These are phyloP conservation scores for Calonectria fujianensis DNA, from an alignment of 2,329 filamentous ascomycete genomes.

Conservation along the genomic window DNA sequence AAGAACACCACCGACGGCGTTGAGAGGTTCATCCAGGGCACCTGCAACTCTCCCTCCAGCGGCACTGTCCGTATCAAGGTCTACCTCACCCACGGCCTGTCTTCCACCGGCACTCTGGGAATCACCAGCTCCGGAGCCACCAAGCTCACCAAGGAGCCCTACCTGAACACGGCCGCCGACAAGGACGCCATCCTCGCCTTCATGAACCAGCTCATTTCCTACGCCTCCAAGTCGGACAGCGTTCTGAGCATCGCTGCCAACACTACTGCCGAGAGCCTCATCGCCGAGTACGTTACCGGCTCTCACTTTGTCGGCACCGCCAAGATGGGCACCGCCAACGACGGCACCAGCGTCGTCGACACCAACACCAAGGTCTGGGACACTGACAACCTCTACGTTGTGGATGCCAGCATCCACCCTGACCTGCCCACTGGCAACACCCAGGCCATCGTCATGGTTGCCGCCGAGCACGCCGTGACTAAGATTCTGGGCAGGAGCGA, in stretches of 20 bases:
- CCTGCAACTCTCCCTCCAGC: conserved; percentile 64
- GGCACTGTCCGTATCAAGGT: conserved; percentile 68
- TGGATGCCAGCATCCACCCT: conserved; percentile 82
- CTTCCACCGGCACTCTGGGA: conserved; percentile 66
- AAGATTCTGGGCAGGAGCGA: conserved; percentile 44
- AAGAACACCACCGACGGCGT: conserved; percentile 62
- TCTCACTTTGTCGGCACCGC: conserved; percentile 75
- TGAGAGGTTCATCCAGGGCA: conserved; percentile 65
- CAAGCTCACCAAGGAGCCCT: conserved; percentile 62
- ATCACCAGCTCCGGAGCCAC: conserved; percentile 64
- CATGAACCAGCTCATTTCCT: conserved; percentile 78
- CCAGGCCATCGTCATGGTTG: conserved; percentile 78
- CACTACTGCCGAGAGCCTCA: conserved; percentile 70
- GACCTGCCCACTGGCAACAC: conserved; percentile 82
- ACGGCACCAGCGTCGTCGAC: conserved; percentile 77
- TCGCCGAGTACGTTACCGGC: conserved; percentile 70
- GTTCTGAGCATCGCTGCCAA: conserved; percentile 70
- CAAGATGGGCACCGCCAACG: conserved; percentile 75
- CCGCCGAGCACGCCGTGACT: conserved; percentile 75
- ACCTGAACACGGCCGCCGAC: conserved; percentile 58
- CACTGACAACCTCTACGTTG: conserved; percentile 80
- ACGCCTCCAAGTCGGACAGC: conserved; percentile 75
- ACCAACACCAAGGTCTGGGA: conserved; percentile 78
- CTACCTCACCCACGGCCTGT: conserved; percentile 71
- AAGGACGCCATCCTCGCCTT: conserved; percentile 67